A percentile compares a stretch with the other conserved stretches of the same genome.
phyloP scores from a whole-genome alignment of 345 rosid species.

The Eucalyptus shirleyi region DNA sequence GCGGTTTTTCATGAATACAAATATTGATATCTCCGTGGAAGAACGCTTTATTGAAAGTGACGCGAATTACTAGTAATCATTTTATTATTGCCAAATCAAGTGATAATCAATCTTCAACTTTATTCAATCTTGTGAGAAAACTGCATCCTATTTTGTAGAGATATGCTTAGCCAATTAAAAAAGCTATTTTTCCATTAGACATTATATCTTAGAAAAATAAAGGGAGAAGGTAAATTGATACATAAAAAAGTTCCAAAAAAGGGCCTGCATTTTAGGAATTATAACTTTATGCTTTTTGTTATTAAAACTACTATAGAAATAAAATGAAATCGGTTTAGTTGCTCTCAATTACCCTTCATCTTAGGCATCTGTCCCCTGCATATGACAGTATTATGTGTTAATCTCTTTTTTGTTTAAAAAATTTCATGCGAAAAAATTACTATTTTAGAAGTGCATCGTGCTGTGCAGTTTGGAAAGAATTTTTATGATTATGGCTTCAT shows the following conservation, averaged over 20 bases:
- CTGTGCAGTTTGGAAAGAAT: background rate
- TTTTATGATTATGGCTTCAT: background rate
- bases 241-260: background rate
- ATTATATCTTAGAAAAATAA: background rate
- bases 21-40: background rate
- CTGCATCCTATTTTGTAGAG: background rate
- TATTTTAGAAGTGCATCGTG: background rate
- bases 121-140: background rate
- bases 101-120: background rate
- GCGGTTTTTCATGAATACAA: background rate
- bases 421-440: background rate
- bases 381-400: background rate
- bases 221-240: background rate
- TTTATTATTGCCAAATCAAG: background rate
- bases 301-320: too few relatives aligned
- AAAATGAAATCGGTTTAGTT: too few relatives aligned
- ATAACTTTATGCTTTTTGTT: too few relatives aligned
- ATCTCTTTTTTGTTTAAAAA: background rate
- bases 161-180: background rate
- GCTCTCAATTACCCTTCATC: background rate
- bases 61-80: accelerated
- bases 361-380: background rate
- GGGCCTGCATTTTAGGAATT: background rate
- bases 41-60: accelerated
- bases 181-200: too few relatives aligned